Percentiles rank a stretch among this genome's conserved stretches.
These are phyloP conservation scores for Lentinula boryana DNA, from an alignment of 768 basidiomycete genomes.

Conservation along the genomic window DNA sequence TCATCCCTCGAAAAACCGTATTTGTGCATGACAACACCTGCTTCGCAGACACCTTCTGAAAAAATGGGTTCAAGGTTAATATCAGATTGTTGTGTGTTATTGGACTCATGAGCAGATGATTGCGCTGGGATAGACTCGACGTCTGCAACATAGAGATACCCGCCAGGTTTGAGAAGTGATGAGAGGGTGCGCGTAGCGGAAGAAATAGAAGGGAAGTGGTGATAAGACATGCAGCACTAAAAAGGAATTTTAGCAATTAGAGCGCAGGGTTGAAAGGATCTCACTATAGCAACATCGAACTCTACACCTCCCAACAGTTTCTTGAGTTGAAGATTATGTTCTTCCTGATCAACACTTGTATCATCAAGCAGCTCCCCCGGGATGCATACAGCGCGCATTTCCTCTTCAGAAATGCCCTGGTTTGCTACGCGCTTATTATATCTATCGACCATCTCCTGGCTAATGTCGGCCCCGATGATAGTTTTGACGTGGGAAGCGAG, in stretches of 20 bases:
- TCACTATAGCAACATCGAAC: slow-evolving; percentile 11
- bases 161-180: slow-evolving; percentile 48
- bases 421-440: slow-evolving; percentile 6
- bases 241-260: not conserved
- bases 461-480: slow-evolving; percentile 10
- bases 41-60: not conserved
- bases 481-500: slow-evolving; percentile 7
- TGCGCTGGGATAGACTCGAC: slow-evolving; percentile 15
- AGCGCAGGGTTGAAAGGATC: not conserved
- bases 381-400: slow-evolving; percentile 1
- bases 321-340: not conserved
- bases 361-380: not conserved
- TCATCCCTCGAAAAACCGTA: not conserved
- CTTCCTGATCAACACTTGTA: not conserved
- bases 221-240: slow-evolving; percentile 61
- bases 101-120: not conserved
- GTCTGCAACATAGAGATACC: slow-evolving; percentile 51
- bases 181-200: slow-evolving; percentile 41
- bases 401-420: not conserved
- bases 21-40: slow-evolving; percentile 1
- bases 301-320: not conserved
- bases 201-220: slow-evolving; percentile 50
- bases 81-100: not conserved
- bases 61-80: not conserved
- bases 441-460: slow-evolving; percentile 8